Percentiles rank a stretch among this genome's conserved stretches.
Conservation (phyloP, 2,329 filamentous ascomycete species). For the Fusarium protoensiforme region DNA sequence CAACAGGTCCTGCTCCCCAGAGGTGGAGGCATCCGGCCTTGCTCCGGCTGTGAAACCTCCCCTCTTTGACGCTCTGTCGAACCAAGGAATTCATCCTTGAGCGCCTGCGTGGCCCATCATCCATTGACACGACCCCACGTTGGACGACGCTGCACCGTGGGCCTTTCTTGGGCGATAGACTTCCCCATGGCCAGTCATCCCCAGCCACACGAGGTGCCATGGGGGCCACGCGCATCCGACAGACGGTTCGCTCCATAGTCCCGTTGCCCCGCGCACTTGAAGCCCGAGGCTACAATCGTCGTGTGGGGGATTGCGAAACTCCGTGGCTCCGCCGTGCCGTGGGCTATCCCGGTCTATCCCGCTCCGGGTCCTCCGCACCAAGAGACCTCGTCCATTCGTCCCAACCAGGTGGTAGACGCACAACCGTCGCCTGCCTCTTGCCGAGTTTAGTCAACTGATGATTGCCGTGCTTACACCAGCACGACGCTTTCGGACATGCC, state of each 20-base stretch:
- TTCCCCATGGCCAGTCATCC: slow-evolving; percentile 27
- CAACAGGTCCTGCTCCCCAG: slow-evolving; percentile 25
- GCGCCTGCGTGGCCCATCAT: slow-evolving; percentile 37
- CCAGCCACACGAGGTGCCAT: slow-evolving; percentile 25
- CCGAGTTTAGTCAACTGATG: slow-evolving; percentile 32
- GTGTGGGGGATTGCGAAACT: slow-evolving; percentile 35
- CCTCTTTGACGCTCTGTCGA: slow-evolving; percentile 29
- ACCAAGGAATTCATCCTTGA: slow-evolving; percentile 27
- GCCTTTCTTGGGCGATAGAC: slow-evolving; percentile 29
- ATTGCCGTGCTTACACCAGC: slow-evolving; percentile 32
- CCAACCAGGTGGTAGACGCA: slow-evolving; percentile 41
- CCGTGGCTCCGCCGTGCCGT: slow-evolving; percentile 32
- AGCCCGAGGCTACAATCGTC: slow-evolving; percentile 36
- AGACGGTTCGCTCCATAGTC: slow-evolving; percentile 35
- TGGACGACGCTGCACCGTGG: slow-evolving; percentile 41
- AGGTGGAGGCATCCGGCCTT: slow-evolving; percentile 28
- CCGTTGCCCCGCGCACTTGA: slow-evolving; percentile 41
- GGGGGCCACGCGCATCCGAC: slow-evolving; percentile 30
- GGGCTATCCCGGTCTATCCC: slow-evolving; percentile 43
- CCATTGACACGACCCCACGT: slow-evolving; percentile 45
- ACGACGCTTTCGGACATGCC: slow-evolving; percentile 33
- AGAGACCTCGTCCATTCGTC: slow-evolving; percentile 37
- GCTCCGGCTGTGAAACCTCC: slow-evolving; percentile 27
- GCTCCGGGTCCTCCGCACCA: slow-evolving; percentile 31
- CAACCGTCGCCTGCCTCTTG: slow-evolving; percentile 32